Base-by-base conservation (phyloP, 2,329 filamentous ascomycete species). In the Orbilia ellipsospora region DNA sequence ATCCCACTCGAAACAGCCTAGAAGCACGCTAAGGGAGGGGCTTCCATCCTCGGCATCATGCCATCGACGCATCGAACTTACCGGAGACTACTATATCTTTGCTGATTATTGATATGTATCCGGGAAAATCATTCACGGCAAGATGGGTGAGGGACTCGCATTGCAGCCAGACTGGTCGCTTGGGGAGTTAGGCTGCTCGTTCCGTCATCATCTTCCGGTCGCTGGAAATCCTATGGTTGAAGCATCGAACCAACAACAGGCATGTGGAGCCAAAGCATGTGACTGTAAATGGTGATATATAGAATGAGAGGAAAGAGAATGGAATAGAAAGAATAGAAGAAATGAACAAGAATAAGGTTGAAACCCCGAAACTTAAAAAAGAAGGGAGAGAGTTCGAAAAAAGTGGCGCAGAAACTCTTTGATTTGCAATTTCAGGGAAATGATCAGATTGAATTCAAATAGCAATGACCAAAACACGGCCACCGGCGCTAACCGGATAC, bases 201-300 rank as follows among this genome's bases (percentile, higher is more conserved):
- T 65, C 67, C 67, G 67, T 72, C 59, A 44, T 54, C 57, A 63
- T 70, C 48, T 61, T 51, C 65, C 65, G 65, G 65, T 26, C 40
- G 40, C 23, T 57, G 45, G 48, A 23, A 55, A 26, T 50, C 50
- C 56, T 5, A 31, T 45, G 16, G 65, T 61, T n/a, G 48, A 62
- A n/a, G 48, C 65, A 69, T 69, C 56, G 36, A 50, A 57, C 55
- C 5, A 36, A 36, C 31, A 36, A 36, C 52, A 31, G 26, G 48
- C 31, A 56, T 45, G 31, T 23, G 48, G 48, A 23, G 16, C 20
- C 48, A 45, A 70, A 7, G 54, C 26, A 54, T 50, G 44, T 44
- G 48, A 72, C 52, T 23, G 6, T 55, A 15, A 26, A 15, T 18
- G 26, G 23, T 23, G 23, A 23, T 23, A 23, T 23, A 23, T 23